phyloP scores from a whole-genome alignment of 1,284 basidiomycete species.

The Fomitopsis pinicola region DNA sequence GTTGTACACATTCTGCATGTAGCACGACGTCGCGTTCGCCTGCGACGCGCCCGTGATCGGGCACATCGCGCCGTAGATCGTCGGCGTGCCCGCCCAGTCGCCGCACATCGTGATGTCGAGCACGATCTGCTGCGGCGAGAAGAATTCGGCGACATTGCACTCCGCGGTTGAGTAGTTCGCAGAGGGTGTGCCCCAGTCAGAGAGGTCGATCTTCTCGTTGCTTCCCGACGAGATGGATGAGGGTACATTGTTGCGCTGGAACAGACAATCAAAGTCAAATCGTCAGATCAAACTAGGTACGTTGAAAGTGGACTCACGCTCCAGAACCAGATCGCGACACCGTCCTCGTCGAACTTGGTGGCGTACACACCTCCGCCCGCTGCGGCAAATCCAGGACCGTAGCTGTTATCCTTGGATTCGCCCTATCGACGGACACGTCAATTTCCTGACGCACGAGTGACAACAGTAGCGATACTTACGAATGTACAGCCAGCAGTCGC shows the following conservation, averaged over 20 bases:
- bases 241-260: constrained; percentile 36
- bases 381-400: constrained; percentile 46
- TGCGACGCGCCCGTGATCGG: constrained; percentile 25
- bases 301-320: constrained; percentile 33
- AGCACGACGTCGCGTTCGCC: constrained; percentile 23
- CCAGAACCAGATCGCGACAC: constrained; percentile 62
- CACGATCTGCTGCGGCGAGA: constrained; percentile 48
- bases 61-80: constrained; percentile 39
- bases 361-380: constrained; percentile 66
- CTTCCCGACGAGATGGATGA: constrained; percentile 11
- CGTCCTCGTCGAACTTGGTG: constrained; percentile 52
- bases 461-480: constrained; percentile 4
- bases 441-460: neutral
- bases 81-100: constrained; percentile 44
- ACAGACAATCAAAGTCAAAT: constrained; percentile 4
- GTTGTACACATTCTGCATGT: constrained; percentile 48
- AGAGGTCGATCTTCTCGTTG: constrained; percentile 39
- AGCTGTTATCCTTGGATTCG: constrained; percentile 49
- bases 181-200: constrained; percentile 54
- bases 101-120: constrained; percentile 59
- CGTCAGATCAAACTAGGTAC: neutral
- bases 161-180: constrained; percentile 48
- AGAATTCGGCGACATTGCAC: constrained; percentile 47
- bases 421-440: constrained; percentile 5
- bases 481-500: constrained; percentile 50